Conservation (phyloP, 176 grass and related monocot species). For the Alloteropsis semialata region DNA sequence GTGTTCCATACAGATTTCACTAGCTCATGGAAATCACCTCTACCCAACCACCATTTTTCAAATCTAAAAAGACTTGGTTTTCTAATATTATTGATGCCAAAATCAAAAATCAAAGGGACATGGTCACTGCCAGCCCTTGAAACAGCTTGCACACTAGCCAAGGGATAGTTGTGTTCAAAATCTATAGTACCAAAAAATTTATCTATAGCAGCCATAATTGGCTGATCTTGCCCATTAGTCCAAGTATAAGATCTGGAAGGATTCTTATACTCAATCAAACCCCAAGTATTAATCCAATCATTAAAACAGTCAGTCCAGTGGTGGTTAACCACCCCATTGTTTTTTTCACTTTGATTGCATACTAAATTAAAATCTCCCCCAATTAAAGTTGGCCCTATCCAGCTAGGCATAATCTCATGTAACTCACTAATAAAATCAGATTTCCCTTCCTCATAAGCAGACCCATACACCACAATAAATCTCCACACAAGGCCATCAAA, state of each 20-base stretch:
- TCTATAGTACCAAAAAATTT: neutral
- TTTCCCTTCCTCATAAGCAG: neutral
- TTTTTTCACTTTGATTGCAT: neutral
- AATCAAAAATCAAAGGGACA: neutral
- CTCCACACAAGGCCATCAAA: neutral
- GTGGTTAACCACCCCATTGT: neutral
- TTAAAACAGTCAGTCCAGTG: neutral
- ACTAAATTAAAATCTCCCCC: neutral
- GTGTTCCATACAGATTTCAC: neutral
- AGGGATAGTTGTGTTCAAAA: neutral
- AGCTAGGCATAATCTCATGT: rapidly evolving
- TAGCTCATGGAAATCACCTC: neutral
- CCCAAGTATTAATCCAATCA: rapidly evolving
- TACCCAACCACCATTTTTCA: neutral
- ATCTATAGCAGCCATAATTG: neutral
- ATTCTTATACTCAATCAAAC: rapidly evolving
- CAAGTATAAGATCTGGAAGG: neutral
- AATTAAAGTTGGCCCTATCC: neutral
- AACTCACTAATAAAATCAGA: neutral
- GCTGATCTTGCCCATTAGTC: neutral
- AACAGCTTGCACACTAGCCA: rapidly evolving
- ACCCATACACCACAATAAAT: neutral
- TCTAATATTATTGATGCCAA: rapidly evolving
- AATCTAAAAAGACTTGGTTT: neutral
- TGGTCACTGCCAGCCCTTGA: neutral